Base-by-base conservation (phyloP, 768 basidiomycete genomes). In the Leccinum barrowsii region DNA sequence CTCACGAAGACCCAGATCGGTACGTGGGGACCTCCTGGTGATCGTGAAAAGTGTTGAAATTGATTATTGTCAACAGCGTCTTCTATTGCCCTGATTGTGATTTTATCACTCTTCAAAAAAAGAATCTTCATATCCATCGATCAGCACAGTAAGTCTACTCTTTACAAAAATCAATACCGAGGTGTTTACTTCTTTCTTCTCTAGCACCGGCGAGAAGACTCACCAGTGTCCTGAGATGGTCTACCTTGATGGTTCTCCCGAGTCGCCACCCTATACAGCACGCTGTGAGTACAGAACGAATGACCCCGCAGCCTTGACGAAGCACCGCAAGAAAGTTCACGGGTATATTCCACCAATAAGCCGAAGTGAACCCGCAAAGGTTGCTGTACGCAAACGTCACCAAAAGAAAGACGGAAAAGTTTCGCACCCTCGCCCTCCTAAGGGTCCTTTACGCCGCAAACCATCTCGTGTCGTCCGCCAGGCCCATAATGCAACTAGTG, bases 221-320 rank as follows among this genome's bases (percentile, higher is more conserved):
- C 46, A 58, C 24, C 21, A 34, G 0, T 68, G 66, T 32, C 61
- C 57, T 24, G 35, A 68, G 4, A 47, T 32, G 52, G 2, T 54
- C 12, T 11, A 0, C 19, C 4, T 19, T 19, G 21, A 15, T n/a
- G n/a, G 24, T 47, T 21, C 19, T n/a, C 6, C 22, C 13, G 61
- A 17, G 15, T 50, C 40, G 19, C 21, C 44, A 28, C 7, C 28
- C 5, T 7, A 5, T 6, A 57, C 30, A 30, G 47, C 50, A 35
- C 50, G 32, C 2, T 70, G 69, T 42, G 37, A 46, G 1, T 70
- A 63, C 52, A 59, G 44, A 52, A 71, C 69, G 1, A 60, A 61
- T 13, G 70, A 70, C 49, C 70, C 70, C 1, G 66, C 68, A 0
- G 59, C 64, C 12, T 47, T 70, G 46, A 64, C 66, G 7, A 69